Evolutionary conservation across 371 early-diverging fungal species (phyloP), one percentile per base, ranked within the genome.

Genomic region (Apophysomyces variabilis): DNA sequence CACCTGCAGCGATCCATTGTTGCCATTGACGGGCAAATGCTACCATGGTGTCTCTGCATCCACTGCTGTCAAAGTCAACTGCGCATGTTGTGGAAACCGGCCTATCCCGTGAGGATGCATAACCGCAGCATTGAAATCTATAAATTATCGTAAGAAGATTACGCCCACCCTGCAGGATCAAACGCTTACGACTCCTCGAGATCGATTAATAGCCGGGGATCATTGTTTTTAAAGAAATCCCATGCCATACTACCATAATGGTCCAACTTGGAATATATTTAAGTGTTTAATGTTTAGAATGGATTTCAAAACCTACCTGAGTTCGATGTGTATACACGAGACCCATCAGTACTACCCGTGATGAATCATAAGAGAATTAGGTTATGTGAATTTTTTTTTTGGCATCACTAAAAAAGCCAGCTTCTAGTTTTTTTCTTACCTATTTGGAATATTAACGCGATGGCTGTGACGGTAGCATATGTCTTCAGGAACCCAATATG

Each of bases 401-500:
- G 16, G 44, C 37, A 36, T 39, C 7, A 5, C 38, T 36, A 50
- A 38, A 41, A 41, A 26, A 50, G 46, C 21, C 44, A 37, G 32
- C 3, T 26, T 26, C 32, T 21, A 16, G 58, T 43, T 3, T 54
- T 58, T 7, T 26, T 44, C 3, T 44, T 69, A 75, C 76, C 64
- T 56, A 79, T 37, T 71, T 79, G 69, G 6, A 70, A 8, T 21
- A 79, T 62, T 18, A 79, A 43, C 36, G 65, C n/a, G 41, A 76
- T 68, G 21, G 79, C 76, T 3, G 70, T 62, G 5, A 71, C 65
- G 38, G 72, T 72, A 32, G 68, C 74, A 47, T 76, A 76, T 21
- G 70, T 69, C 45, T 75, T 79, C 11, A 79, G 37, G 43, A 76
- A 76, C 13, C 72, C 74, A 5, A 64, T 69, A 38, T 76, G 67